phyloP scores from a whole-genome alignment of 2,329 filamentous ascomycete genomes.

The Lecanicillium sp. region DNA sequence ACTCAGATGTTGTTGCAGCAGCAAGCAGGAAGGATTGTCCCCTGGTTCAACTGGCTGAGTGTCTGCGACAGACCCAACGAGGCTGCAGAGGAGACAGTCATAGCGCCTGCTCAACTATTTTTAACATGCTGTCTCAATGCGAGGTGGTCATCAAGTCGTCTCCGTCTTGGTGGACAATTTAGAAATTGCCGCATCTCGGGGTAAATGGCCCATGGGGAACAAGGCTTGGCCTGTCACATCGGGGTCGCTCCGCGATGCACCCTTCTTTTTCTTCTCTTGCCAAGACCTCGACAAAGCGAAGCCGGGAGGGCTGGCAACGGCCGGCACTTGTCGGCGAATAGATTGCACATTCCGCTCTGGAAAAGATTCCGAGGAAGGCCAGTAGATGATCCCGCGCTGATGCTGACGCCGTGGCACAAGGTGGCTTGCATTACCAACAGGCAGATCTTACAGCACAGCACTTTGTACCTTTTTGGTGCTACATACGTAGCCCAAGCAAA shows the following conservation, averaged over 20 bases:
- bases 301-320: background rate
- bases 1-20: constrained; percentile 3
- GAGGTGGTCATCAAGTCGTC: background rate
- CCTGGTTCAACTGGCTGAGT: too few relatives aligned
- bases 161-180: background rate
- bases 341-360: background rate
- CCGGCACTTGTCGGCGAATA: too few relatives aligned
- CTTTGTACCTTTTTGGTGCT: too few relatives aligned
- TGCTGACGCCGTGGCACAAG: background rate
- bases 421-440: background rate
- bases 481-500: too few relatives aligned
- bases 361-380: background rate
- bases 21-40: too few relatives aligned
- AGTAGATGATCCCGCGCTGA: background rate
- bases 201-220: too few relatives aligned
- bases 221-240: too few relatives aligned
- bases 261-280: background rate
- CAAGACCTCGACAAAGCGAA: constrained; percentile 1
- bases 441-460: too few relatives aligned
- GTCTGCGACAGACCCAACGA: too few relatives aligned
- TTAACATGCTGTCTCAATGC: background rate
- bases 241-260: too few relatives aligned
- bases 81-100: background rate
- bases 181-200: background rate
- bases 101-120: background rate